phyloP scores from a whole-genome alignment of 257 asterid species.

The Parsonsia alboflavescens region DNA sequence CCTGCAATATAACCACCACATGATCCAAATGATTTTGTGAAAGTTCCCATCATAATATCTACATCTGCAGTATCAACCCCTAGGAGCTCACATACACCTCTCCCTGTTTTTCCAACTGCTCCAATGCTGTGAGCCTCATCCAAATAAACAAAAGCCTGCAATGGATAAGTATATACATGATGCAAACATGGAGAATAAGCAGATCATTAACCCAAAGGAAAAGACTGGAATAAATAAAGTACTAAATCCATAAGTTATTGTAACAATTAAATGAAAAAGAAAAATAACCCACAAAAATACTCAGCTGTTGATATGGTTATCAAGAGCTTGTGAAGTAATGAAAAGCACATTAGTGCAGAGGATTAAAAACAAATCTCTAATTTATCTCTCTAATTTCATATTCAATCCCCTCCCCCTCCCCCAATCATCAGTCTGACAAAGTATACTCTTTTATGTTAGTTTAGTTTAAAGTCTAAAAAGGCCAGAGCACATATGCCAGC shows the following conservation, averaged over 20 bases:
- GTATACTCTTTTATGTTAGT: not conserved
- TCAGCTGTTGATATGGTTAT: not conserved
- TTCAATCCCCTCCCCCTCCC: too few relatives aligned
- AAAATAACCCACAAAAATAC: not conserved
- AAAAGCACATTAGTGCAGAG: not conserved
- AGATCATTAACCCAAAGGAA: not conserved
- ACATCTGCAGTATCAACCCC: conserved; percentile 96
- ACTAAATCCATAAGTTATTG: not conserved
- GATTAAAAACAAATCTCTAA: not conserved
- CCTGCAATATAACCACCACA: conserved; percentile 99
- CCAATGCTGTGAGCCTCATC: conserved; percentile 99
- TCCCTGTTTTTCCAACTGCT: conserved; percentile 93
- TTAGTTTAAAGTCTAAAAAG: not conserved
- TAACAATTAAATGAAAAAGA: not conserved
- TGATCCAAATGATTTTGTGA: conserved; percentile 97
- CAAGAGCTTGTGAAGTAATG: not conserved
- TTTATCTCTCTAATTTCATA: too few relatives aligned
- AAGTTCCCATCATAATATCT: conserved; percentile 99
- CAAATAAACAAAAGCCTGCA: conserved; percentile 78
- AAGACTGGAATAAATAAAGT: not conserved
- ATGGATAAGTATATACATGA: conserved; percentile 14
- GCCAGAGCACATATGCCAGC: not conserved
- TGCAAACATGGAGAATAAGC: conserved; percentile 3
- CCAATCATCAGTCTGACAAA: not conserved
- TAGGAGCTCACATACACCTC: conserved; percentile 96